These are phyloP conservation scores for Ambispora gerdemannii DNA, from an alignment of 192 early-diverging fungal species.

Conservation along the genomic window DNA sequence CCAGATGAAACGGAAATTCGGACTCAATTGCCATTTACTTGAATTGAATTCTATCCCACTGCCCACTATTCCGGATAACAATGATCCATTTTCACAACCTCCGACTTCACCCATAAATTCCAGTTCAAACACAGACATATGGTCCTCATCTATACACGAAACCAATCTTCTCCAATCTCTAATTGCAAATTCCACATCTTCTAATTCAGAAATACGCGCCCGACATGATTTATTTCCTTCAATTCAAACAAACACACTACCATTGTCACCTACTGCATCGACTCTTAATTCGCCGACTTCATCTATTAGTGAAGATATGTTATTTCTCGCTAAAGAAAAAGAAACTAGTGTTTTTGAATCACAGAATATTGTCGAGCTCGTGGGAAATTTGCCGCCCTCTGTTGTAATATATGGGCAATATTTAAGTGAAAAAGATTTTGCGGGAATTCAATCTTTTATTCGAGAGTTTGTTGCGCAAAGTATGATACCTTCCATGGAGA, in stretches of 20 bases:
- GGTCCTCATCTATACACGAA: slow-evolving; percentile 43
- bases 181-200: slow-evolving; percentile 18
- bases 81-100: slow-evolving; percentile 15
- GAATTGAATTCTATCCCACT: slow-evolving; percentile 59
- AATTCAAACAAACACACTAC: slow-evolving; percentile 7
- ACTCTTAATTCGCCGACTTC: slow-evolving; percentile 35
- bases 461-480: slow-evolving; percentile 66
- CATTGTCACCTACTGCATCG: slow-evolving; percentile 37
- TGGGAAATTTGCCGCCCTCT: slow-evolving; percentile 29
- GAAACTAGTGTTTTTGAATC: slow-evolving; percentile 36
- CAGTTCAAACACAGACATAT: slow-evolving; percentile 37
- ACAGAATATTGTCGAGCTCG: slow-evolving; percentile 30
- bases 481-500: slow-evolving; percentile 86
- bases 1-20: slow-evolving; percentile 65
- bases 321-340: slow-evolving; percentile 38
- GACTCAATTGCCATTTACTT: slow-evolving; percentile 57
- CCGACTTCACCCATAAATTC: neutral
- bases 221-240: slow-evolving; percentile 37
- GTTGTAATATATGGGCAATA: slow-evolving; percentile 50
- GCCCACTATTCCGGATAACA: slow-evolving; percentile 29
- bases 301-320: slow-evolving; percentile 32
- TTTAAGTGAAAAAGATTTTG: slow-evolving; percentile 53
- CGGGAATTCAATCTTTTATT: slow-evolving; percentile 47
- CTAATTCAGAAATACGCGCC: slow-evolving; percentile 22
- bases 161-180: slow-evolving; percentile 19